These are phyloP conservation scores for Citrus sinensis DNA, from an alignment of 345 rosid genomes.

Conservation along the genomic window DNA sequence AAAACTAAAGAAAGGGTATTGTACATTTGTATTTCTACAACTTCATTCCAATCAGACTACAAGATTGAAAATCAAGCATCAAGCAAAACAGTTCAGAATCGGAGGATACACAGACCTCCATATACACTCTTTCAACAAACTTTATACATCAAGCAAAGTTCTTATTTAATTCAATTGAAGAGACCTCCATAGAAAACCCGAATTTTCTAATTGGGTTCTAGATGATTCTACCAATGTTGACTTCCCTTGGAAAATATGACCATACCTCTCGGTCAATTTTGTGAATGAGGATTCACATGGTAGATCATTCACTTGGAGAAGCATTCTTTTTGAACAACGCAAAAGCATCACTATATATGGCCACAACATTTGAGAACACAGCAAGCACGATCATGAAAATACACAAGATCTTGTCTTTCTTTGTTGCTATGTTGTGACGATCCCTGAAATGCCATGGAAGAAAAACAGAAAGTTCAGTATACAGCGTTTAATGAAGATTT, in stretches of 20 bases:
- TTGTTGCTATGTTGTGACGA: conserved; percentile 66
- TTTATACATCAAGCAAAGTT: conserved; percentile 12
- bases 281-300: background rate
- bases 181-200: background rate
- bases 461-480: background rate
- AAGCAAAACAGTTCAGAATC: background rate
- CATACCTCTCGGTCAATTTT: background rate
- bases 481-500: background rate
- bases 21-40: background rate
- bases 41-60: background rate
- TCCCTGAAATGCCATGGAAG: conserved; percentile 49
- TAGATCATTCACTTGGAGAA: conserved; percentile 22
- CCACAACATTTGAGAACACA: conserved; percentile 65
- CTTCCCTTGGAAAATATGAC: background rate
- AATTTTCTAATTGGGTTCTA: background rate
- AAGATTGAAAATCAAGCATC: conserved; percentile 15
- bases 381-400: conserved; percentile 73
- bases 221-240: conserved; percentile 6
- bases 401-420: conserved; percentile 57
- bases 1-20: background rate
- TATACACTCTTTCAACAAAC: background rate
- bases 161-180: conserved; percentile 11
- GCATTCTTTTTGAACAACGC: conserved; percentile 50
- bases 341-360: conserved; percentile 76
- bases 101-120: conserved; percentile 9